phyloP scores from a whole-genome alignment of 2,329 filamentous ascomycete species.

The Teratosphaeria gauchensis region DNA sequence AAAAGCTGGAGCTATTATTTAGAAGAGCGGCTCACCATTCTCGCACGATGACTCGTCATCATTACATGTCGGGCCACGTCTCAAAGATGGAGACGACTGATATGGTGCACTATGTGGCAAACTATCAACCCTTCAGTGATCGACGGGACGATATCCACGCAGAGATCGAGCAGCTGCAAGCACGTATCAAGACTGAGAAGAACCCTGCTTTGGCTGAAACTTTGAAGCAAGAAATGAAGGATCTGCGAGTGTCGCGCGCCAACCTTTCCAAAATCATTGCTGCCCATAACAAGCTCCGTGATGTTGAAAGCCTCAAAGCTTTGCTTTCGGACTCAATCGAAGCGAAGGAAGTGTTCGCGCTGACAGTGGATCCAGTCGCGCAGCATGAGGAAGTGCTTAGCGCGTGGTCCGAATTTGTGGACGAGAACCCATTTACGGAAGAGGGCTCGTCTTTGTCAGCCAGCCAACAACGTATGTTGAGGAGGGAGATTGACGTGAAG shows the following conservation, averaged over 20 bases:
- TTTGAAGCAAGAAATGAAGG: not conserved
- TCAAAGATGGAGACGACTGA: not conserved
- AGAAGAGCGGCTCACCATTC: not conserved
- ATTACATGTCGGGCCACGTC: not conserved
- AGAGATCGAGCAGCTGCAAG: not conserved
- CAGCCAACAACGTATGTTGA: not conserved
- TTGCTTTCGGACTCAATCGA: constrained; percentile 1
- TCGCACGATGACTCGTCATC: not conserved
- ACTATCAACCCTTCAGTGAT: not conserved
- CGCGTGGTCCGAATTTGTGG: not conserved
- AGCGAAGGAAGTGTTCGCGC: constrained; percentile 2
- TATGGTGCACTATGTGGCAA: not conserved
- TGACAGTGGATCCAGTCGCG: not conserved
- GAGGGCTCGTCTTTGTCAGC: not conserved
- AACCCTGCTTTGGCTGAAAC: not conserved
- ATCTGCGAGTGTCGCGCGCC: not conserved
- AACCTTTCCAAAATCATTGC: not conserved
- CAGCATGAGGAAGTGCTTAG: not conserved
- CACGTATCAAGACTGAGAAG: not conserved
- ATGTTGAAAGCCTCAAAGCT: not conserved
- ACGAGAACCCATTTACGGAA: not conserved
- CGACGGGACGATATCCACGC: not conserved
- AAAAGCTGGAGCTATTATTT: not conserved
- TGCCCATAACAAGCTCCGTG: not conserved
- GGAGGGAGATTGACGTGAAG: not conserved